Evolutionary conservation across 345 rosid genomes (phyloP).

Genomic region (Acer campestre): DNA sequence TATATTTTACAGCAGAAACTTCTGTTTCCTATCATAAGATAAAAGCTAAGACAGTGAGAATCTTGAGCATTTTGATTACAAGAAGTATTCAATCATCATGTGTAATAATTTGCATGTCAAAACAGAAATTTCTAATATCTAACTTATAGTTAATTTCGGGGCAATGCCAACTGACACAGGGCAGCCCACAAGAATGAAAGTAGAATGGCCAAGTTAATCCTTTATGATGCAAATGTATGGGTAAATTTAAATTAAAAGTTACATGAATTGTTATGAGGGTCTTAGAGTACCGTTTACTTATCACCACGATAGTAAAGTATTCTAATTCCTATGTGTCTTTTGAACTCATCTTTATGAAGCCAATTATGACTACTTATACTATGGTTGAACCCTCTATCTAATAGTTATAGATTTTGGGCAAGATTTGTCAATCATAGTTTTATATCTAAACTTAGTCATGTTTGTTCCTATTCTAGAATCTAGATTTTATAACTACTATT

Average conservation of each 20-base stretch:
- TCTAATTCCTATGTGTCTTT: not conserved
- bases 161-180: not conserved
- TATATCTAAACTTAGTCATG: not conserved
- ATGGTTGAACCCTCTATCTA: not conserved
- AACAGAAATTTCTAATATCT: not conserved
- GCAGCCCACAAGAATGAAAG: not conserved
- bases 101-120: slow-evolving; percentile 15
- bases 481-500: too few relatives aligned
- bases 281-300: not conserved
- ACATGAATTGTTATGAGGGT: not conserved
- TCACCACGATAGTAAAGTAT: not conserved
- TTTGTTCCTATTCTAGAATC: not conserved
- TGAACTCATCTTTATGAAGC: not conserved
- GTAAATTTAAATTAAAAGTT: not conserved
- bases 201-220: not conserved
- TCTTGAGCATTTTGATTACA: slow-evolving; percentile 7
- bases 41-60: slow-evolving; percentile 22
- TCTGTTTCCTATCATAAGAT: slow-evolving; percentile 61
- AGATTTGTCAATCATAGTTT: not conserved
- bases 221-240: not conserved
- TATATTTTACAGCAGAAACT: slow-evolving; percentile 88
- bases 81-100: not conserved
- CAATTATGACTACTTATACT: not conserved
- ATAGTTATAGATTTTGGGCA: not conserved
- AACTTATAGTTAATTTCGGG: not conserved